These are phyloP conservation scores for Pseudogymnoascus sp. DNA, from an alignment of 2,329 filamentous ascomycete species.

Conservation along the genomic window DNA sequence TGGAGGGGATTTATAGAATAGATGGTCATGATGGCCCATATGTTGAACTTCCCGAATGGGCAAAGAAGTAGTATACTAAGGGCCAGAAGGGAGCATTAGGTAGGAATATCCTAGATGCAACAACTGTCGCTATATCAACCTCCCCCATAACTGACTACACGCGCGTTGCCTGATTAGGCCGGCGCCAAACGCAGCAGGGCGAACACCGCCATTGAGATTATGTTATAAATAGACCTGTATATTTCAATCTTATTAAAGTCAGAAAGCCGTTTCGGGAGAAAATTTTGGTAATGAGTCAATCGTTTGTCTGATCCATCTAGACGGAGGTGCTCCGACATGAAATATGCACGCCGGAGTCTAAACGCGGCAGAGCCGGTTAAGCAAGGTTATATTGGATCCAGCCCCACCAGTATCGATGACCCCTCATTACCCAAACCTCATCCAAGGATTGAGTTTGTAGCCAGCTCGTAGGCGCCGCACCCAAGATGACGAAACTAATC, in stretches of 20 bases:
- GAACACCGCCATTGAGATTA: too few relatives aligned
- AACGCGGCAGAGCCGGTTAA: background rate
- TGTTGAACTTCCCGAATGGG: background rate
- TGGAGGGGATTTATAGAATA: background rate
- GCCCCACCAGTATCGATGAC: background rate
- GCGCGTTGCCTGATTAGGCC: too few relatives aligned
- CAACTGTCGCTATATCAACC: background rate
- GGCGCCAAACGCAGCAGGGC: too few relatives aligned
- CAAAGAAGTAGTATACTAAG: background rate
- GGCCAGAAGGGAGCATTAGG: background rate
- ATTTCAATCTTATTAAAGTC: background rate
- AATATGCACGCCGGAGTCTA: too few relatives aligned
- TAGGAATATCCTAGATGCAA: background rate
- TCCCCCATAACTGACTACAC: background rate
- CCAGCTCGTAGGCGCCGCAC: background rate
- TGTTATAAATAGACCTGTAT: too few relatives aligned
- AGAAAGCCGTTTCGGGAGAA: too few relatives aligned
- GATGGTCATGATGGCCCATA: background rate
- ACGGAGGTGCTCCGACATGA: too few relatives aligned
- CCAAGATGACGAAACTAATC: slow-evolving; percentile 30
- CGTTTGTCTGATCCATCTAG: background rate
- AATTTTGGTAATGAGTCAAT: too few relatives aligned
- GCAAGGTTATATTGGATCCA: background rate
- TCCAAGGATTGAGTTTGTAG: background rate
- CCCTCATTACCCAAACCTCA: background rate